Evolutionary conservation across 2,329 filamentous ascomycete species (phyloP).

Genomic region (Cladophialophora psammophila): DNA sequence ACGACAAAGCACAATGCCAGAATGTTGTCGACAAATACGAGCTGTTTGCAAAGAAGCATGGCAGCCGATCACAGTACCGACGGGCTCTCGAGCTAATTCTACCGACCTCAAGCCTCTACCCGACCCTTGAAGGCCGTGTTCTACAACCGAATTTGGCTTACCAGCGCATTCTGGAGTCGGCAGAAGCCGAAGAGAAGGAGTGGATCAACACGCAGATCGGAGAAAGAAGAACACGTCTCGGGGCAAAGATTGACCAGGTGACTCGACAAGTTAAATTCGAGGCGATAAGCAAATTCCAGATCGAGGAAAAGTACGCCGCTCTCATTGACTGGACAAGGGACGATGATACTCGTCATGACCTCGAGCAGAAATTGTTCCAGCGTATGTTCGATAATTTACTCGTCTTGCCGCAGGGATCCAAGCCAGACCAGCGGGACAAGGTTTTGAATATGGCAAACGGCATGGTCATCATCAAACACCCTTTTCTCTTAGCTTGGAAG

Average conservation of each 20-base stretch:
- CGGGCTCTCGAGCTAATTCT: slow-evolving; percentile 77
- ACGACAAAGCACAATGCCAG: slow-evolving; percentile 66
- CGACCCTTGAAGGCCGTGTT: slow-evolving; percentile 81
- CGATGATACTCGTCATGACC: slow-evolving; percentile 80
- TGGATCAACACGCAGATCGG: slow-evolving; percentile 89
- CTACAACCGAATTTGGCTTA: slow-evolving; percentile 82
- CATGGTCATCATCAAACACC: slow-evolving; percentile 96
- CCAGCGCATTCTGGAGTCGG: slow-evolving; percentile 79
- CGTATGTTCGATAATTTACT: slow-evolving; percentile 80
- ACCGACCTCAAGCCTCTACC: slow-evolving; percentile 81
- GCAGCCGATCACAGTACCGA: slow-evolving; percentile 75
- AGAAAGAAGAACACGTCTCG: slow-evolving; percentile 84
- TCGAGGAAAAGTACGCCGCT: slow-evolving; percentile 81
- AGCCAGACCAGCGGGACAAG: slow-evolving; percentile 72
- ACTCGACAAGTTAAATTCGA: slow-evolving; percentile 87
- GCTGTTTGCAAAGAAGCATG: slow-evolving; percentile 74
- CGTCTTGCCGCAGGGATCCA: slow-evolving; percentile 71
- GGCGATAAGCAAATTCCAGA: slow-evolving; percentile 74
- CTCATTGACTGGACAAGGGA: slow-evolving; percentile 91
- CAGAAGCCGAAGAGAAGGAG: slow-evolving; percentile 85
- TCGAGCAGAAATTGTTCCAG: slow-evolving; percentile 88
- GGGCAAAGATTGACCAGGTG: slow-evolving; percentile 82
- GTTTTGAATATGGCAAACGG: slow-evolving; percentile 81
- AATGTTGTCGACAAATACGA: slow-evolving; percentile 79
- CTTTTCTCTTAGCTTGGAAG: slow-evolving; percentile 88